Percentiles rank a stretch among this genome's conserved stretches.
These are phyloP conservation scores for Canna indica DNA, from an alignment of 176 grass and related monocot genomes.

Conservation along the genomic window DNA sequence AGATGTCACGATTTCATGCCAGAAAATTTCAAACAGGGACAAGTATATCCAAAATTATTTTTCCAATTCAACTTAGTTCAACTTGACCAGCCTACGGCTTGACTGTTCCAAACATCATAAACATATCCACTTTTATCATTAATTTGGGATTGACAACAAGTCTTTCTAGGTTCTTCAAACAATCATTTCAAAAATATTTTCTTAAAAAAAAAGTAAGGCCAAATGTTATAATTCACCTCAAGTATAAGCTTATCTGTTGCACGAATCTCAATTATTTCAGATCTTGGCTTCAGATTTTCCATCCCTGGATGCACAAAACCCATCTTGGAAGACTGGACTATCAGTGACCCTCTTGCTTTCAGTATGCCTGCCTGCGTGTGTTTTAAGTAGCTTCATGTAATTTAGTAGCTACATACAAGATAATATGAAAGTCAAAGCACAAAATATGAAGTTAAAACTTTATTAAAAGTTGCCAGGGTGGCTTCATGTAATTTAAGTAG, in stretches of 20 bases:
- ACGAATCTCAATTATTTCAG: slow-evolving; percentile 34
- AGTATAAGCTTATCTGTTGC: slow-evolving; percentile 34
- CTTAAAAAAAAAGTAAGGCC: neutral
- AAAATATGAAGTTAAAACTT: too few relatives aligned
- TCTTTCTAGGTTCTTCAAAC: neutral
- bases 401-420: neutral
- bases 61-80: neutral
- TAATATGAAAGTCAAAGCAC: neutral
- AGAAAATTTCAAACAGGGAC: too few relatives aligned
- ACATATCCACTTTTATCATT: too few relatives aligned
- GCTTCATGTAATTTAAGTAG: too few relatives aligned
- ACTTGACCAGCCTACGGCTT: neutral
- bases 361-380: slow-evolving; percentile 21
- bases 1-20: too few relatives aligned
- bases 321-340: neutral
- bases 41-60: neutral
- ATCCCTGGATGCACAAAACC: slow-evolving; percentile 9
- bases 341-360: slow-evolving; percentile 17
- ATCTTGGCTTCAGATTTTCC: slow-evolving; percentile 17
- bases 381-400: slow-evolving; percentile 3
- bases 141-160: too few relatives aligned
- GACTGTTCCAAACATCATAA: too few relatives aligned
- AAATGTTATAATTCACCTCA: slow-evolving; percentile 26
- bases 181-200: neutral
- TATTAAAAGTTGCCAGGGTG: too few relatives aligned